Base-by-base conservation (phyloP, 768 basidiomycete genomes). In the Pulveroboletus sp. region DNA sequence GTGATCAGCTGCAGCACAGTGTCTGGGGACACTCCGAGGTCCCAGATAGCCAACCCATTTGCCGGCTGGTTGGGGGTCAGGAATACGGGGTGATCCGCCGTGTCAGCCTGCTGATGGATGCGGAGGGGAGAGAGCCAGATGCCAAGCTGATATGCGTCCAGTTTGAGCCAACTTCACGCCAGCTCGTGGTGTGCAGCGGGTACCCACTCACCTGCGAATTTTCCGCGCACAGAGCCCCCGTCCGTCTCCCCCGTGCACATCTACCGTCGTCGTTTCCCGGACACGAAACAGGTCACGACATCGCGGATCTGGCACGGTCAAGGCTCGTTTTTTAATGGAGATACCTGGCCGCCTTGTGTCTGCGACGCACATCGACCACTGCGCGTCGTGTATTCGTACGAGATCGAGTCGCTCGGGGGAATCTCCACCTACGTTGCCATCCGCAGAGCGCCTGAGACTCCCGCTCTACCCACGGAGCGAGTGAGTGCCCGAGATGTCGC, bases 21-120 rank as follows among this genome's bases (percentile, higher is more conserved):
- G 54, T 55, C 45, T 49, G 52, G 53, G 52, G 52, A 21, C 43
- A n/a, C 6, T 11, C 6, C 3, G 26, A 9, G 2, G 17, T 39
- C 21, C 21, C 2, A 21, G 32, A 54, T 39, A 43, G 28, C 18
- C 26, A 45, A 2, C 5, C 5, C 36, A 1, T 17, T 10, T 33
- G 39, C 46, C 42, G 32, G 43, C 31, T 32, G 8, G 43, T 2
- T 43, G 30, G 21, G 30, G 42, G 41, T 27, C 40, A 45, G 6
- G 12, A 31, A 31, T 32, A 26, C 32, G 15, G 36, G 26, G 15
- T 35, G 51, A 45, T 53, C 52, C 51, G 42, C 51, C 51, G 41
- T 32, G 14, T 15, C 14, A 24, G 30, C 18, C 8, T 15, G 21
- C 8, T 15, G 21, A 24, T 9, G 32, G n/a, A 17, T 21, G 21